Conservation (phyloP, 129 eudicot species). For the Silybum marianum region DNA sequence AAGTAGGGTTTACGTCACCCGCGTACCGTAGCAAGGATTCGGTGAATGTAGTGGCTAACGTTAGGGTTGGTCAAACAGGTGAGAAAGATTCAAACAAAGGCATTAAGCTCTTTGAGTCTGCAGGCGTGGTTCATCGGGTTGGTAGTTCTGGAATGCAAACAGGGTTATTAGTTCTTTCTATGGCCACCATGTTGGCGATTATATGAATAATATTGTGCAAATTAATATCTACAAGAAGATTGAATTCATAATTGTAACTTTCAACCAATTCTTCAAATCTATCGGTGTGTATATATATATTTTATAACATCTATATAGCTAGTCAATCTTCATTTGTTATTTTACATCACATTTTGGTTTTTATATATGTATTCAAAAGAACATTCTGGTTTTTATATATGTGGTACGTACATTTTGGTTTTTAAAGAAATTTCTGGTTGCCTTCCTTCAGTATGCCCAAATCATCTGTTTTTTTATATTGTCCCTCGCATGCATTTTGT, state of each 20-base stretch:
- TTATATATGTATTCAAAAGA: too few relatives aligned
- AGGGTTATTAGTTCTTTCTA: conserved; percentile 18
- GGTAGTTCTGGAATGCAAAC: neutral
- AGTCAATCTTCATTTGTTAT: too few relatives aligned
- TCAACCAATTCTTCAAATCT: neutral
- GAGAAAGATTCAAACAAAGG: conserved; percentile 16
- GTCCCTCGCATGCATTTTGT: neutral
- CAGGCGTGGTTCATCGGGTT: conserved; percentile 18
- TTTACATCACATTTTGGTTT: too few relatives aligned
- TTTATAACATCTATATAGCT: too few relatives aligned
- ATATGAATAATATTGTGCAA: neutral
- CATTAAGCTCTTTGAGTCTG: conserved; percentile 26
- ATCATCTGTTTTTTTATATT: too few relatives aligned
- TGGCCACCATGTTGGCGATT: conserved; percentile 21
- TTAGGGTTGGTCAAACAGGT: conserved; percentile 31
- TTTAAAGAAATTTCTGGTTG: too few relatives aligned
- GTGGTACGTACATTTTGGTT: too few relatives aligned
- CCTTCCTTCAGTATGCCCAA: too few relatives aligned
- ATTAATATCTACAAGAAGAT: neutral
- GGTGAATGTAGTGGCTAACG: conserved; percentile 25
- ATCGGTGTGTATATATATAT: neutral
- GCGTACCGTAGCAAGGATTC: conserved; percentile 27
- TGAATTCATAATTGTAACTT: neutral
- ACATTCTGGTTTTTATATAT: too few relatives aligned
- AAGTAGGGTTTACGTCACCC: conserved; percentile 34